A percentile compares a stretch with the other conserved stretches of the same genome.
Evolutionary conservation across 1,139 yeast species (phyloP).

Genomic region (Debaryomycetaceae sp.): DNA sequence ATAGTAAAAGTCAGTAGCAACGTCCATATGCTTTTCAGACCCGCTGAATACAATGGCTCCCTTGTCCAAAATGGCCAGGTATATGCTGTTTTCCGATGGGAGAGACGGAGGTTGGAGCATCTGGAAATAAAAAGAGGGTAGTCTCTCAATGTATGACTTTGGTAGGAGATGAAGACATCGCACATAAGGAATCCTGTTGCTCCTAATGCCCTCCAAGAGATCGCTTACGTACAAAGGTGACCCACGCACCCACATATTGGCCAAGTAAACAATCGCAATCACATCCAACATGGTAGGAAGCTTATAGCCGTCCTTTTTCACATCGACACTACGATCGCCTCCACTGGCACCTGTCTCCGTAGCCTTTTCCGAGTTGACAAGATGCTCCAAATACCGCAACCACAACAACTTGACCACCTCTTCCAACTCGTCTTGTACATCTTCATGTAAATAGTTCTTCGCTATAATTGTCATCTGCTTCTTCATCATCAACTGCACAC

Average conservation of each 20-base stretch:
- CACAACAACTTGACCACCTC: slow-evolving; percentile 49
- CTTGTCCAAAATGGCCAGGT: slow-evolving; percentile 15
- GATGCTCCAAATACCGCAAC: slow-evolving; percentile 33
- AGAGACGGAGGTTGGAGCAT: slow-evolving; percentile 26
- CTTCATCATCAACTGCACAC: slow-evolving; percentile 55
- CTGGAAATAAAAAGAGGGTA: slow-evolving; percentile 23
- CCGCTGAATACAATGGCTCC: slow-evolving; percentile 8
- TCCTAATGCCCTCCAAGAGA: slow-evolving; percentile 24
- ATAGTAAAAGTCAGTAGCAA: slow-evolving; percentile 28
- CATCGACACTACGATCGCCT: slow-evolving; percentile 11
- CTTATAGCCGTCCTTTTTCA: slow-evolving; percentile 11
- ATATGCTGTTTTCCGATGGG: slow-evolving; percentile 28
- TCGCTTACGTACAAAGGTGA: slow-evolving; percentile 39
- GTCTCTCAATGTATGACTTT: slow-evolving; percentile 14
- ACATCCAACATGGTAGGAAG: slow-evolving; percentile 26
- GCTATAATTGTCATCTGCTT: slow-evolving; percentile 35
- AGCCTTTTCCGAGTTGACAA: background rate
- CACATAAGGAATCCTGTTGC: slow-evolving; percentile 38
- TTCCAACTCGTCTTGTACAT: slow-evolving; percentile 33
- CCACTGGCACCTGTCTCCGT: background rate
- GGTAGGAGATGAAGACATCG: slow-evolving; percentile 32
- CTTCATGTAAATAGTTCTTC: slow-evolving; percentile 8
- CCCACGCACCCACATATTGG: slow-evolving; percentile 28
- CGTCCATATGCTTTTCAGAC: slow-evolving; percentile 2
- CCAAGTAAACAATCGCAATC: slow-evolving; percentile 36